Evolutionary conservation across 768 basidiomycete genomes (phyloP).

Genomic region (Suillus luteus): DNA sequence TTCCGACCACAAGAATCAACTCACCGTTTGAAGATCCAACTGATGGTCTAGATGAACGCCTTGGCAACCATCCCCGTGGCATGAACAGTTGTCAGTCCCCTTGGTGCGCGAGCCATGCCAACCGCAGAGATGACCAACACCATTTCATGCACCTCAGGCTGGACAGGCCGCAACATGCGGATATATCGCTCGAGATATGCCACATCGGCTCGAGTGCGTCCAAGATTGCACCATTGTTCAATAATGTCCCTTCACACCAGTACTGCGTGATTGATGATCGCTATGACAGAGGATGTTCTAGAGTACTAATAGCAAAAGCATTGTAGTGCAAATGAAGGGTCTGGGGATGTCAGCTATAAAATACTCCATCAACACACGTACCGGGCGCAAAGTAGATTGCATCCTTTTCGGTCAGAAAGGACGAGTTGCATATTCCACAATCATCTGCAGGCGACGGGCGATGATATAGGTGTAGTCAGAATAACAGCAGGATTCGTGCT

Average conservation of each 20-base stretch:
- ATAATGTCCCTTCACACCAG: background rate
- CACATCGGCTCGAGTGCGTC: background rate
- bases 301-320: no score
- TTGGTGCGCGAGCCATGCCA: no score
- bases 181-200: conserved; percentile 4
- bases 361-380: no score
- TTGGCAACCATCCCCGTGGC: background rate
- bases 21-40: background rate
- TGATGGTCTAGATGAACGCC: background rate
- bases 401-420: background rate
- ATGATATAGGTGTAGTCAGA: conserved; percentile 29
- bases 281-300: background rate
- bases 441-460: conserved; percentile 27
- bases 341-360: background rate
- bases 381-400: no score
- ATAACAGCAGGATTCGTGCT: conserved; percentile 17
- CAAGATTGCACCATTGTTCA: conserved; percentile 6
- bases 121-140: background rate
- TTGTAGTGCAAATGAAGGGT: no score
- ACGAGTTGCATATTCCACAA: conserved; percentile 17
- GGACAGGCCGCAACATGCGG: no score
- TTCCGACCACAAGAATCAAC: background rate
- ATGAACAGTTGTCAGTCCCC: background rate
- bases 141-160: conserved; percentile 15
- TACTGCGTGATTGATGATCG: conserved; percentile 9